These are phyloP conservation scores for Trichoderma harzianum DNA, from an alignment of 2,329 filamentous ascomycete genomes.

Conservation along the genomic window DNA sequence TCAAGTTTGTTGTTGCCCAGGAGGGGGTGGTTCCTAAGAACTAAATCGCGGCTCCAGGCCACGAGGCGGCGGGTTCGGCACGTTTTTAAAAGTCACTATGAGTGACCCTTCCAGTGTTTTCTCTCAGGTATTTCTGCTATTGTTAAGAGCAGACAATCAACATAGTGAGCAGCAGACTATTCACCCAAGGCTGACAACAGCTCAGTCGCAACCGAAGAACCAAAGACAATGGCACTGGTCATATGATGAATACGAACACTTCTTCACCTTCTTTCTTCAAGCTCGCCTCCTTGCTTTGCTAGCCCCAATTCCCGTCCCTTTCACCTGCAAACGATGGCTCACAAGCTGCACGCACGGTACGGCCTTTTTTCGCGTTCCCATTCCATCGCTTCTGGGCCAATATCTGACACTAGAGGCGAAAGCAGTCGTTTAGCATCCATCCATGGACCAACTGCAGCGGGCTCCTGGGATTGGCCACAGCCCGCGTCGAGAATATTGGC, in stretches of 20 bases:
- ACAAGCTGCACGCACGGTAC: background rate
- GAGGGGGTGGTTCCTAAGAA: background rate
- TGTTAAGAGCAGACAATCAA: background rate
- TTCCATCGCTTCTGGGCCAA: background rate
- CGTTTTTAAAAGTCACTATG: background rate
- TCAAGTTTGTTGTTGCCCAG: background rate
- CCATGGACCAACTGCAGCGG: background rate
- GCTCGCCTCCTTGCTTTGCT: background rate
- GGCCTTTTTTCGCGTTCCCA: background rate
- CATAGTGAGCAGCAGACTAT: background rate
- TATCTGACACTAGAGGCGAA: constrained; percentile 6
- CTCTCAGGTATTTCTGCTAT: background rate
- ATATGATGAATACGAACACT: background rate
- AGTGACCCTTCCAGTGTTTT: background rate
- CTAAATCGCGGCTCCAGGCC: background rate
- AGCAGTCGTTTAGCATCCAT: background rate
- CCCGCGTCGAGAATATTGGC: background rate
- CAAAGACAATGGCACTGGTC: background rate
- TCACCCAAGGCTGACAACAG: background rate
- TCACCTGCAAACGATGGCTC: background rate
- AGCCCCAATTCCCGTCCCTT: background rate
- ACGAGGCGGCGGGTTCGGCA: background rate
- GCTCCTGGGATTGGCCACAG: constrained; percentile 3
- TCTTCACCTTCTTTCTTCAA: background rate
- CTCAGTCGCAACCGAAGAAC: background rate